Evolutionary conservation across 352 stramenopile species (phyloP), one percentile per base, ranked within the genome.

Genomic region (Globisporangium yorkense): DNA sequence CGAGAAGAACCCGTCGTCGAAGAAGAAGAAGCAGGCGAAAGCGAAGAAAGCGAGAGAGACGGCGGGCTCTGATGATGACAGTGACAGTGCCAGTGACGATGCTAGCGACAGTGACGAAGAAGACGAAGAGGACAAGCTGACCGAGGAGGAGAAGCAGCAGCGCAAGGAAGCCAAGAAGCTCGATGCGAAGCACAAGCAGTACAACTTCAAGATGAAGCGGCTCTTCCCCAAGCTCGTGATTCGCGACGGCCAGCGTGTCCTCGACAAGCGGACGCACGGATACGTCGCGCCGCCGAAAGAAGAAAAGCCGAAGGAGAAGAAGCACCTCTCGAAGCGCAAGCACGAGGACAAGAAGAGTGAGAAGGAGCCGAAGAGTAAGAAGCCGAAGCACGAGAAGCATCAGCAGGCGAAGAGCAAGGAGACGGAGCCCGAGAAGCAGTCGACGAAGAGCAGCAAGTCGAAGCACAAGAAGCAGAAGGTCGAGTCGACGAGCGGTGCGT

Each of bases 181-280:
- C 16, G 83, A 92, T 48, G 75, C 74, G 20, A 92, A 90, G 64
- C 78, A 92, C 72, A 94, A 91, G 64, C 75, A 89, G 65, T 94
- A 94, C 70, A 91, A 92, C 59, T 92, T 90, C 65, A 90, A 90
- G 71, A 93, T 94, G 70, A 94, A 93, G 68, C 78, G 82, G 0
- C 39, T 94, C 50, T 94, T 94, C 43, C 80, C 81, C 21, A 82
- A 77, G 56, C 66, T 94, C 20, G 77, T 93, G 52, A 77, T 94
- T 35, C 83, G 85, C 12, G 85, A 94, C 59, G 85, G 80, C 15
- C 63, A 78, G 54, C 85, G 85, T 8, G 70, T 94, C 33, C 57
- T 89, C n/a, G 72, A 87, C 47, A 94, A 94, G 63, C 84, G 85
- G 51, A 84, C 85, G 24, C 81, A 94, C 59, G 83, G 85, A 2